A percentile compares a stretch with the other conserved stretches of the same genome.
These are phyloP conservation scores for Mortierella claussenii DNA, from an alignment of 192 early-diverging fungal species.

Conservation along the genomic window DNA sequence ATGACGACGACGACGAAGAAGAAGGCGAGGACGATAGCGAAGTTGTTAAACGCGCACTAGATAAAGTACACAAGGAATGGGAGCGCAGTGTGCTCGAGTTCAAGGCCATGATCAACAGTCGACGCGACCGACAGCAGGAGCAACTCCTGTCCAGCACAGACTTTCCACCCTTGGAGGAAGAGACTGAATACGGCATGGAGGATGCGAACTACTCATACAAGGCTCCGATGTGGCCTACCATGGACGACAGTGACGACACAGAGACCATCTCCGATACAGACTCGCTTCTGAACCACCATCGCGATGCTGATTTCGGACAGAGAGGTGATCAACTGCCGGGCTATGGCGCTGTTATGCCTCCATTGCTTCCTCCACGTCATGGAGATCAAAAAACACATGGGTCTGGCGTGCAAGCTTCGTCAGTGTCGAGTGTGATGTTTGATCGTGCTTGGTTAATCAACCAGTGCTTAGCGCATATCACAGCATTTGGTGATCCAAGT, in stretches of 20 bases:
- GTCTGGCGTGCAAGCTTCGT: background rate
- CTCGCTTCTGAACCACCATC: constrained; percentile 11
- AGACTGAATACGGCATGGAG: constrained; percentile 51
- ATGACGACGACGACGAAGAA: constrained; percentile 9
- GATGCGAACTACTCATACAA: constrained; percentile 25
- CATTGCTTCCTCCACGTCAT: constrained; percentile 6
- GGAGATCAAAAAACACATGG: background rate
- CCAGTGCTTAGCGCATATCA: constrained; percentile 65
- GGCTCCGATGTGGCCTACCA: constrained; percentile 34
- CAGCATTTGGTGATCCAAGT: constrained; percentile 43
- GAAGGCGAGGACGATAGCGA: constrained; percentile 27
- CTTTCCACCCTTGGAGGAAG: constrained; percentile 40
- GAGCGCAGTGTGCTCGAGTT: constrained; percentile 26
- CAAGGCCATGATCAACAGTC: constrained; percentile 17
- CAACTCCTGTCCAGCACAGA: constrained; percentile 19
- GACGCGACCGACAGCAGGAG: constrained; percentile 4
- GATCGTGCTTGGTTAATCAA: constrained; percentile 49
- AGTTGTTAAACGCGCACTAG: constrained; percentile 22
- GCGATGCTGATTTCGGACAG: constrained; percentile 2
- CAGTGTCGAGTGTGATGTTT: constrained; percentile 10
- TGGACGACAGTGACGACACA: constrained; percentile 48
- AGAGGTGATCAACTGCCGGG: constrained; percentile 1
- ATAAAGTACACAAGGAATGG: constrained; percentile 37
- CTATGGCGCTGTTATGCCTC: constrained; percentile 7
- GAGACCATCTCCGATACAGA: constrained; percentile 39